A percentile compares a stretch with the other conserved stretches of the same genome.
These are phyloP conservation scores for Talaromyces sp. DNA, from an alignment of 2,329 filamentous ascomycete genomes.

Conservation along the genomic window DNA sequence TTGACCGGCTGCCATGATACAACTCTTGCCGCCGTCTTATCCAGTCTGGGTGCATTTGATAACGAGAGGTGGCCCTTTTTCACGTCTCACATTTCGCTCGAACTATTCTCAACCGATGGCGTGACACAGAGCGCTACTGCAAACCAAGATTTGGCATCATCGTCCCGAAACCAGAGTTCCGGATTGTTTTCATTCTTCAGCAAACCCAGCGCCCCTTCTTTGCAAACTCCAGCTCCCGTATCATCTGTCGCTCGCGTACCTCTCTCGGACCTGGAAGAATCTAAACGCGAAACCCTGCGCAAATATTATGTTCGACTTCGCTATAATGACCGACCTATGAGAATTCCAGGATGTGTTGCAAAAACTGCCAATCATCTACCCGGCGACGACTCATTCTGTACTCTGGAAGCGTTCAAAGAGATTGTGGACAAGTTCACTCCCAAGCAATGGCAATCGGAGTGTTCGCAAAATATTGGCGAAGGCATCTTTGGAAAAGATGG, in stretches of 20 bases:
- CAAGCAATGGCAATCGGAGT: slow-evolving; percentile 69
- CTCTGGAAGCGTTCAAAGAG: slow-evolving; percentile 84
- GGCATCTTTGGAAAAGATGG: slow-evolving; percentile 51
- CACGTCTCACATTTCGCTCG: slow-evolving; percentile 86
- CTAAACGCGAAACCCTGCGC: slow-evolving; percentile 30
- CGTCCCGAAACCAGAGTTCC: slow-evolving; percentile 25
- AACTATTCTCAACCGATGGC: slow-evolving; percentile 66
- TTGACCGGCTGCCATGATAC: slow-evolving; percentile 91
- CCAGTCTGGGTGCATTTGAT: slow-evolving; percentile 76
- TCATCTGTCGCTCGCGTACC: slow-evolving; percentile 37
- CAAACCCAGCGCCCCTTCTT: slow-evolving; percentile 21
- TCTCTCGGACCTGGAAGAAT: slow-evolving; percentile 31
- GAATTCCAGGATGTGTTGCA: slow-evolving; percentile 74
- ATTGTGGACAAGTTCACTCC: slow-evolving; percentile 92
- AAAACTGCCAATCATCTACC: slow-evolving; percentile 75
- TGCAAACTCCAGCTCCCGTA: slow-evolving; percentile 23
- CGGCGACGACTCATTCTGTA: slow-evolving; percentile 87
- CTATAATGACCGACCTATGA: slow-evolving; percentile 84
- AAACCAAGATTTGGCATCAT: slow-evolving; percentile 29
- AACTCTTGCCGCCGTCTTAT: slow-evolving; percentile 75
- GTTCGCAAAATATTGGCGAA: slow-evolving; percentile 57
- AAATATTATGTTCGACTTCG: slow-evolving; percentile 85
- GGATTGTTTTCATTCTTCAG: slow-evolving; percentile 36
- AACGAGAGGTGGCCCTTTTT: slow-evolving; percentile 82
- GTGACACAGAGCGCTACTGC: slow-evolving; percentile 16